Conservation (phyloP, 106 monocot species). For the Acorus gramineus region DNA sequence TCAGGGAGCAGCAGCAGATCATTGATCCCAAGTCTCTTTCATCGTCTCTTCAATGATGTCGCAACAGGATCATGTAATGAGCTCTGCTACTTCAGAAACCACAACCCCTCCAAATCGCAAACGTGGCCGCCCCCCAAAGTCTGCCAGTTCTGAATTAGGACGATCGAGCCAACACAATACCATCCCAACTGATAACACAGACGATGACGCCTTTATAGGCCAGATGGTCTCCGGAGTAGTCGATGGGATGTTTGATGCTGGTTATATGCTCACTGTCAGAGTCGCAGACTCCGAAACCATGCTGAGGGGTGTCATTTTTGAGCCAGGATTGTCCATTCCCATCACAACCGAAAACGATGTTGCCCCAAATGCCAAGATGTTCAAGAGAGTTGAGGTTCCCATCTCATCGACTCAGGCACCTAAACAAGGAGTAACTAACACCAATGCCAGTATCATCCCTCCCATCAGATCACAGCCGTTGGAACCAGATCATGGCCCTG, state of each 20-base stretch:
- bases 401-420: too few relatives aligned
- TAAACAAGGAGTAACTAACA: too few relatives aligned
- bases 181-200: background rate
- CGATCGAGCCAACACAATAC: slow-evolving; percentile 9
- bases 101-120: slow-evolving; percentile 29
- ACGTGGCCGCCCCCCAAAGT: slow-evolving; percentile 64
- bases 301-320: slow-evolving; percentile 47
- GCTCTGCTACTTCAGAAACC: slow-evolving; percentile 15
- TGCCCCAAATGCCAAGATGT: slow-evolving; percentile 44
- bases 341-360: slow-evolving; percentile 43
- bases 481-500: too few relatives aligned
- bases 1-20: too few relatives aligned
- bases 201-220: slow-evolving; percentile 19
- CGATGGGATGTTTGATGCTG: slow-evolving; percentile 67
- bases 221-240: slow-evolving; percentile 38
- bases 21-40: too few relatives aligned
- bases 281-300: slow-evolving; percentile 27
- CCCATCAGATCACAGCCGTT: too few relatives aligned
- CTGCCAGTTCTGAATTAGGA: slow-evolving; percentile 19
- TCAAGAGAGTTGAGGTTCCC: slow-evolving; percentile 12
- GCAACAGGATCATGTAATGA: slow-evolving; percentile 10
- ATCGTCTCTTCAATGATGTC: slow-evolving; percentile 4
- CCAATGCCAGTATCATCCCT: too few relatives aligned
- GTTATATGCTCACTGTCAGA: slow-evolving; percentile 45
- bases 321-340: slow-evolving; percentile 28